Base-by-base conservation (phyloP, 1,284 basidiomycete genomes). In the Austroboletus rostrupii region DNA sequence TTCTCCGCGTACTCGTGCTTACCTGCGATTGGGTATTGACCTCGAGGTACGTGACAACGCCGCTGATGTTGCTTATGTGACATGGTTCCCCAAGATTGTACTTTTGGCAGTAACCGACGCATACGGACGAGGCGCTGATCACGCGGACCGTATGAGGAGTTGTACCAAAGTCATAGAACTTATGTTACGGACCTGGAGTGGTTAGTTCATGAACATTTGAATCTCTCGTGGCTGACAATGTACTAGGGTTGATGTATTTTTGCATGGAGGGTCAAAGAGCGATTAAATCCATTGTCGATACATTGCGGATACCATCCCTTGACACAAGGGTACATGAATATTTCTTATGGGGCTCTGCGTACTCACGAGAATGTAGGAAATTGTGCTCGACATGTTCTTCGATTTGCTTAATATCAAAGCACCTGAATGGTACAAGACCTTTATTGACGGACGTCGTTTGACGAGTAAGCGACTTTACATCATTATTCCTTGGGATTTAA, bases 351-450 rank as follows among this genome's bases (percentile, higher is more conserved):
- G 19, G 35, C 14, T 26, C 28, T 5, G 23, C 39, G 10, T 42
- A 36, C 54, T 69, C 41, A 57, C 13, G 29, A 21, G 28, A 45
- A 13, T 48, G 4, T 62, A 96, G 92, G 92, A 96, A 72, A 81
- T 93, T 21, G 77, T 98, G 29, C 74, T 99, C 31, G 91, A 97
- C 61, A 87, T 97, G 79, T 90, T 99, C 61, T 96, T 96, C 64
- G 87, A 92, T 56, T 76, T 96, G n/a, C 76, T 99, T 47, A 90
- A 92, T 50, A 94, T 97, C 67, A 90, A 90, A 65, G 80, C 88
- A 2, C 87, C 92, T 2, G 85, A 87, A 35, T 96, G 92, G 92
- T 90, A 90, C 61, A 81, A 90, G 60, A 90, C 91, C 0, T 96
- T 95, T 62, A 85, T 95, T 42, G 88, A 88, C 53, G 92, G 92